Evolutionary conservation across 441 rosid genomes (phyloP), one percentile per base, ranked within the genome.

Genomic region (Gossypium gossypioides): DNA sequence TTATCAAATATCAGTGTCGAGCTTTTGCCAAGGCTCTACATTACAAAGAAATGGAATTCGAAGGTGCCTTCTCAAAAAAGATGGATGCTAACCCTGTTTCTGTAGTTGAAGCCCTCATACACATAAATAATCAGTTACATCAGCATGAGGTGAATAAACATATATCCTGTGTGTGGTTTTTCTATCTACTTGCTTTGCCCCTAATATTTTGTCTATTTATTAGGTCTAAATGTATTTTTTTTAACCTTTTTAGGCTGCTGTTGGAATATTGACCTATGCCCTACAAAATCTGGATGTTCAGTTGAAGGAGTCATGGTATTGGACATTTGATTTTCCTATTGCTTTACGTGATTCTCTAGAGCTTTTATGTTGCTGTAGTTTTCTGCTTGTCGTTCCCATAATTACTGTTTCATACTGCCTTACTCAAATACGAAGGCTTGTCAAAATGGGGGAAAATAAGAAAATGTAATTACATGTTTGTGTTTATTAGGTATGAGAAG

Each of bases 31-130:
- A 96, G 88, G 98, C 98, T 63, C 81, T 93, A 82, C 99, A 96
- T 81, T 96, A 96, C 85, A 96, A 96, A 87, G 99, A 96, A 87
- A 92, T 96, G 97, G 97, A 89, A 86, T 96, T 96, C 80, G 97
- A 91, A 86, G 97, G 97, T 85, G 92, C 97, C 67, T 81, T 80
- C 70, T 84, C 96, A 29, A 90, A 86, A 78, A 88, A 85, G 89
- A 92, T 88, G 96, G 99, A 93, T 84, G 97, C 93, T 44, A 92
- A 89, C 82, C 98, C 98, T 62, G 97, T 92, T 84, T 90, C 97
- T 84, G 95, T 93, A 50, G 97, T 96, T 29, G 99, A 96, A 87
- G 95, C 89, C 75, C 97, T 96, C 69, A 96, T 96, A 81, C 98
- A 93, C 81, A 93, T 93, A 84, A 96, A 96, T 84, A 96, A 92